Evolutionary conservation across 1,139 yeast genomes (phyloP), one percentile per base, ranked within the genome.

Genomic region (Kluyveromyces marxianus): DNA sequence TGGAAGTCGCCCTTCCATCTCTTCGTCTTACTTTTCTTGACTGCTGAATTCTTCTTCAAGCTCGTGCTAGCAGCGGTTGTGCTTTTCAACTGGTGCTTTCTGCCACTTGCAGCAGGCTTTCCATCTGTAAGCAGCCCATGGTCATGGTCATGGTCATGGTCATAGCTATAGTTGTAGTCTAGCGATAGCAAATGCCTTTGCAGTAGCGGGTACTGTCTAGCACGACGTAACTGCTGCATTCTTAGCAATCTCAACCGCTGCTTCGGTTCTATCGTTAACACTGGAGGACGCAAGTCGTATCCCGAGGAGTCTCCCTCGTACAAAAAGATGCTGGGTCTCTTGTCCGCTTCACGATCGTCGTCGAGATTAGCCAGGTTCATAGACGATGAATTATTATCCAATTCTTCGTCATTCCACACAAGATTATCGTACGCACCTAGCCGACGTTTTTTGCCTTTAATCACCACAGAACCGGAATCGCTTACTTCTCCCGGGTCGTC

Each of bases 1-100:
- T 59, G 60, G 35, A 60, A 56, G 36, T 57, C 51, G 3, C 53
- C 63, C 2, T 61, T 54, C 66, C 66, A 61, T 29, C 47, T 50
- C 4, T 57, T 56, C 4, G 63, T 4, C 25, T 29, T 37, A 4
- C 34, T 25, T 7, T 30, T 37, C n/a, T 21, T 14, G 21, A 14
- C 21, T 14, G 21, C 21, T 14, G 21, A 14, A 14, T 14, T 14
- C 21, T 14, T 14, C 21, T 14, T 14, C 21, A 14, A 14, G 21
- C 21, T 14, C 2, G 21, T 14, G 21, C 21, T 14, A 14, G 21
- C 21, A 14, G 21, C 21, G 21, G 21, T 14, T 14, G 21, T 14
- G 21, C 21, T 14, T 14, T 14, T 14, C 21, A 14, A 14, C 21
- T 14, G 21, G 21, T 14, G 21, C 21, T 14, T 14, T 33, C 35